Base-by-base conservation (phyloP, 2,329 filamentous ascomycete species). In the Hypoxylon sp. region DNA sequence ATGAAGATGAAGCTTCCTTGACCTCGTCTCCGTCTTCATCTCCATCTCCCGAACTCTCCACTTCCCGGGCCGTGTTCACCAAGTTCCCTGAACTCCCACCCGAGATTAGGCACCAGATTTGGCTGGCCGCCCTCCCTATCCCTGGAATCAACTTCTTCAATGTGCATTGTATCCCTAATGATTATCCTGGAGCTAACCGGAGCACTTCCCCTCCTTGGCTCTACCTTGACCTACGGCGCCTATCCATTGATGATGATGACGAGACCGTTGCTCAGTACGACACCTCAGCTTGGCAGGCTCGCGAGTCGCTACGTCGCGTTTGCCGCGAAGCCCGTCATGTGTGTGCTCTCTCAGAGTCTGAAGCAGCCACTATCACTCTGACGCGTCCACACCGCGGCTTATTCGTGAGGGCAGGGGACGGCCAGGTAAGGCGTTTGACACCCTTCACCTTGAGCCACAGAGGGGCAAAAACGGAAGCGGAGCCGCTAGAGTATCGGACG, bases 71-170 rank as follows among this genome's bases (percentile, higher is more conserved):
- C 31, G n/a, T 62, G 4, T 76, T 77, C 66, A 50, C 71, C 1
- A 64, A 35, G 7, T 78, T 79, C 67, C 21, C 39, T 7, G 31
- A 65, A 7, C 73, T 79, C 6, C 77, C 77, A 0, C 70, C 76
- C 1, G 76, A 79, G 56, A 66, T 79, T 24, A 75, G 77, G 1
- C 70, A 74, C 29, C 65, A 75, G 31, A 76, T 78, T 52, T 79
- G 74, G 71, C 71, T 55, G 0, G 48, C 67, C 17, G 76, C 76
- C 11, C 50, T 77, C 2, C 74, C 75, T 0, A 56, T 59, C 1
- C 72, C 75, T 1, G 76, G 75, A 27, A 74, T 79, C 58, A 79
- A 78, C 69, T 78, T 78, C 70, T 79, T 79, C 74, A 79, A 79
- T 68, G 68, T 78, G 1, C 77, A 79, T 66, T 69, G 61, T 59